phyloP scores from a whole-genome alignment of 148 eudicot species.

The Rhododendron simsii region DNA sequence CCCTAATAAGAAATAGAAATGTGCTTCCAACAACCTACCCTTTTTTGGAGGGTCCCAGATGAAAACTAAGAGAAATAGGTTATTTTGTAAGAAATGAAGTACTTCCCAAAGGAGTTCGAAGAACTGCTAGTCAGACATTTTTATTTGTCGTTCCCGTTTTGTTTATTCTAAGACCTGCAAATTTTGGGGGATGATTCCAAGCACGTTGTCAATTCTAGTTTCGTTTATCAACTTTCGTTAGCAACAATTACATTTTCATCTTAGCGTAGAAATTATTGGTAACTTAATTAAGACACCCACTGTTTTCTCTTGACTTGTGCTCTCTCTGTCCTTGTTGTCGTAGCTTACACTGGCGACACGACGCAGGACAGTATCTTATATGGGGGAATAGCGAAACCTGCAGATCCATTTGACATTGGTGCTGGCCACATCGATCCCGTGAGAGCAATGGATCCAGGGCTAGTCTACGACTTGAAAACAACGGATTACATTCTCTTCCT shows the following conservation, averaged over 20 bases:
- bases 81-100: background rate
- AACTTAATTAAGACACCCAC: background rate
- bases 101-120: background rate
- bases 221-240: background rate
- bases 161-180: background rate
- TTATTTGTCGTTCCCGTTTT: background rate
- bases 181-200: background rate
- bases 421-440: constrained; percentile 43
- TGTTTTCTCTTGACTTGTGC: background rate
- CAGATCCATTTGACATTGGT: constrained; percentile 41
- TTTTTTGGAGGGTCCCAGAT: background rate
- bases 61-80: background rate
- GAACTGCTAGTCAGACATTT: background rate
- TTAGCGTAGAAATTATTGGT: background rate
- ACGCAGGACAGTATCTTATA: constrained; percentile 27
- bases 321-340: background rate
- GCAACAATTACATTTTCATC: background rate
- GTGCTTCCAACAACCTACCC: background rate
- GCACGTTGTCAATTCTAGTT: background rate
- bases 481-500: constrained; percentile 39
- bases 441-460: constrained; percentile 46
- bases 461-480: constrained; percentile 38
- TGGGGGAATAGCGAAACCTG: constrained; percentile 24
- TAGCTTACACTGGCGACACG: constrained; percentile 36
- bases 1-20: background rate